Evolutionary conservation across 2,329 filamentous ascomycete genomes (phyloP), one percentile per base, ranked within the genome.

Genomic region (Aschersonia sp.): DNA sequence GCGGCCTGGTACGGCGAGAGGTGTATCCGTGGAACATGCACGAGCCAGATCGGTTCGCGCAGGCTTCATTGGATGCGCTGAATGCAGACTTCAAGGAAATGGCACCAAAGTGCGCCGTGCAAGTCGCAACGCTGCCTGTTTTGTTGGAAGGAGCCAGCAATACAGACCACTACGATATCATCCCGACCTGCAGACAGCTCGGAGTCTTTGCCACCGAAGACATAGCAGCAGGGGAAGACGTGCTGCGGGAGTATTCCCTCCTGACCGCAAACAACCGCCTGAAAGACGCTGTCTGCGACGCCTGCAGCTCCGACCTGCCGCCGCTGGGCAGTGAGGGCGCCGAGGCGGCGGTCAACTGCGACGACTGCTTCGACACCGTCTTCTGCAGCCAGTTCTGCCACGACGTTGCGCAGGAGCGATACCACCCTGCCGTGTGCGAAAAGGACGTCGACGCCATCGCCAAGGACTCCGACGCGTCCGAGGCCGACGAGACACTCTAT

Each of bases 161-260:
- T 31, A 72, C 68, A 1, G 69, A 73, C 50, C 59, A 58, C 30
- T 70, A 69, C 53, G 68, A 71, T n/a, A 67, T 68, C 41, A 73
- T 72, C 12, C 68, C 71, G 7, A 82, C 76, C 5, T 81, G 80
- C 55, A 75, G 77, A 51, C 92, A 98, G 63, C 75, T 98, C 0
- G 92, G 92, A 5, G 75, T 98, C 4, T 97, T 97, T 61, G 90
- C 89, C 6, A 86, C 80, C 56, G 76, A 85, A 53, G 82, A 94
- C 54, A 85, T 97, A 39, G 67, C 70, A 0, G 78, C 87, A 0
- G 85, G 85, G 8, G 85, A 94, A 60, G 71, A 75, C 5, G 79
- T 96, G 2, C 73, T 98, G 32, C 70, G 78, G 44, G 92, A 98
- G 60, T 85, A 83, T 51, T 92, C 88, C 7, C 75, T 95, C 6